Percentiles rank a stretch among this genome's conserved stretches.
Conservation (phyloP, 2,329 filamentous ascomycete genomes). For the Epichloe uncinata region DNA sequence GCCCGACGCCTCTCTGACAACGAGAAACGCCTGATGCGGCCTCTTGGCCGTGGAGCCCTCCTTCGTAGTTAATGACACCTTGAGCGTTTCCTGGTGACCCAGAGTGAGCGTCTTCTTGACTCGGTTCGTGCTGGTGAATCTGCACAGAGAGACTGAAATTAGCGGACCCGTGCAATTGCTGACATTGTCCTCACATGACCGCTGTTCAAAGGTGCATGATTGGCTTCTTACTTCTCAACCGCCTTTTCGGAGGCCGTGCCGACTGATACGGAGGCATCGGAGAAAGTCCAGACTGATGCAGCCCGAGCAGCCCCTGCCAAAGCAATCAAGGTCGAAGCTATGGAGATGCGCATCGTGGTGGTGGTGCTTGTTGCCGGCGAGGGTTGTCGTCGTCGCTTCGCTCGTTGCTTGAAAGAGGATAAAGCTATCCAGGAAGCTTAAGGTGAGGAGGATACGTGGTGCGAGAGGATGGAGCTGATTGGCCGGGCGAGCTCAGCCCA, state of each 20-base stretch:
- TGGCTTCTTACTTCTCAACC: conserved; percentile 50
- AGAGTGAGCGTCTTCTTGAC: conserved; percentile 53
- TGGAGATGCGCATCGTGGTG: conserved; percentile 24
- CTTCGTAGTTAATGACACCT: conserved; percentile 67
- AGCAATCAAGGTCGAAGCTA: conserved; percentile 28
- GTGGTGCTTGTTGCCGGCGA: conserved; percentile 6
- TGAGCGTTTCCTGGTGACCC: conserved; percentile 58
- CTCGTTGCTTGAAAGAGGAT: conserved; percentile 14
- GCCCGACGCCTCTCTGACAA: conserved; percentile 64
- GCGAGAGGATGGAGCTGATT: conserved; percentile 8
- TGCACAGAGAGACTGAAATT: conserved; percentile 17
- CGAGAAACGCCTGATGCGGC: conserved; percentile 87
- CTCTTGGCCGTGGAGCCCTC: conserved; percentile 67
- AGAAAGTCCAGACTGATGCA: conserved; percentile 56
- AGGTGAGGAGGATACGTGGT: no score
- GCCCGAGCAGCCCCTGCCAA: conserved; percentile 38
- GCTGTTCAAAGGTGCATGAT: neutral
- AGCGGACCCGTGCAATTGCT: neutral
- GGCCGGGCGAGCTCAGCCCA: conserved; percentile 4
- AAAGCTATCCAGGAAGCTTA: conserved; percentile 15
- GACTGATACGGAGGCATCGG: conserved; percentile 57
- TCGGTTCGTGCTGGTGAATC: conserved; percentile 44
- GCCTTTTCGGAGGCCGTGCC: conserved; percentile 49
- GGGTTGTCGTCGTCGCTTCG: conserved; percentile 6
- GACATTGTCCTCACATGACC: neutral